A percentile compares a stretch with the other conserved stretches of the same genome.
Evolutionary conservation across 1,139 yeast species (phyloP).

Genomic region (Yamadazyma conglobata): DNA sequence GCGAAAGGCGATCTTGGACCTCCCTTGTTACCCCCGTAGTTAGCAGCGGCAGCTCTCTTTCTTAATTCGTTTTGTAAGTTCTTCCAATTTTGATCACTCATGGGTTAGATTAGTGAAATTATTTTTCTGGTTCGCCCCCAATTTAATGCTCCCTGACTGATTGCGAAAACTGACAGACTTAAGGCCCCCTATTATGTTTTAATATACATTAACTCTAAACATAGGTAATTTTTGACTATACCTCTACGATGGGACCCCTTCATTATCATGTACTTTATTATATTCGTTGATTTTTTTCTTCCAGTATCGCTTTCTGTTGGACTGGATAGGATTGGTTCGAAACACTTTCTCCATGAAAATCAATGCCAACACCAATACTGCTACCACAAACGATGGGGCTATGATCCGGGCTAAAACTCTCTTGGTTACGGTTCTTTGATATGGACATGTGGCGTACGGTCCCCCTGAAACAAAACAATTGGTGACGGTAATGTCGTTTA

Average conservation of each 20-base stretch:
- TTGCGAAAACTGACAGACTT: too few relatives aligned
- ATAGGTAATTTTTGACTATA: background rate
- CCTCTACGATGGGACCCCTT: constrained; percentile 41
- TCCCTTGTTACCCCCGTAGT: constrained; percentile 18
- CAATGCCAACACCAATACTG: constrained; percentile 43
- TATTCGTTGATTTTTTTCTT: constrained; percentile 33
- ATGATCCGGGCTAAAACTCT: constrained; percentile 61
- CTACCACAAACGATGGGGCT: constrained; percentile 63
- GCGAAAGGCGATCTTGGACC: constrained; percentile 55
- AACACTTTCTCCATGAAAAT: constrained; percentile 36
- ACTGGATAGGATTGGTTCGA: constrained; percentile 36
- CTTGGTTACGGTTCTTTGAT: constrained; percentile 51
- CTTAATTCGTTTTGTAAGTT: constrained; percentile 63
- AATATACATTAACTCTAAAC: too few relatives aligned
- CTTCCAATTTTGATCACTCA: constrained; percentile 64
- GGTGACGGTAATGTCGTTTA: constrained; percentile 70
- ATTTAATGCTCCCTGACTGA: background rate
- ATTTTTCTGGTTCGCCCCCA: background rate
- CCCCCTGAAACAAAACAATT: constrained; percentile 91
- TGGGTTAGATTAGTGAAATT: constrained; percentile 11
- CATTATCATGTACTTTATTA: constrained; percentile 37
- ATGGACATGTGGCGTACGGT: constrained; percentile 75
- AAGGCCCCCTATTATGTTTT: too few relatives aligned
- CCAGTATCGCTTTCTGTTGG: constrained; percentile 42
- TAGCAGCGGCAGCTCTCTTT: constrained; percentile 56